Evolutionary conservation across 495 filamentous ascomycete genomes (phyloP), one percentile per base, ranked within the genome.

Genomic region (Xanthoparmelia taractica): DNA sequence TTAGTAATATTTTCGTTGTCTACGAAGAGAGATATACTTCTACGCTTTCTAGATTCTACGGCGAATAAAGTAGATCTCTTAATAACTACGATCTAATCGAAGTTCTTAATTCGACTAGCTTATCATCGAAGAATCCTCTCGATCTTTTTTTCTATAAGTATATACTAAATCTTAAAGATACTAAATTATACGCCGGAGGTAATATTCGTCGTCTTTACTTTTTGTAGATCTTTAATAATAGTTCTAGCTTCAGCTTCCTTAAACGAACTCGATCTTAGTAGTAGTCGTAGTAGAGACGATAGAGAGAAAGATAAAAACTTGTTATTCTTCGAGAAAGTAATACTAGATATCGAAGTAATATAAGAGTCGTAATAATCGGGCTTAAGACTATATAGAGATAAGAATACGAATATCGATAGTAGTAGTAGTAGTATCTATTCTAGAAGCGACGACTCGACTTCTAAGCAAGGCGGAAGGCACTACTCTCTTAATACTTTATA

Each of bases 401-500:
- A 38, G 4, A 2, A 12, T 57, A 17, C 23, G 17, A 34, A 57
- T 33, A 38, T 23, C 33, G 18, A 38, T 3, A 57, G 17, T 8
- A 57, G 23, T 12, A n/a, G n/a, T n/a, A 57, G 17, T 20, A 57
- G 33, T 33, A 23, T 57, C 5, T 8, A 38, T 11, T 48, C 10
- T 48, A 48, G 10, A 48, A 48, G 11, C 5, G 10, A 27, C 1
- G 10, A 5, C 23, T 48, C 45, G 45, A 27, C 23, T 48, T 48
- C 18, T 57, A 17, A 57, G 33, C 13, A 33, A 47, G 23, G 15
- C 29, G 41, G 15, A 23, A 60, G 29, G 10, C 25, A 60, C 15
- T 43, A n/a, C 33, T 45, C 23, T 23, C 15, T 60, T 36, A 31
- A 60, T 34, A 45, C 58, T 60, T 36, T 34, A 60, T 13, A 12